These are phyloP conservation scores for Cercophora scortea DNA, from an alignment of 495 filamentous ascomycete genomes.

Conservation along the genomic window DNA sequence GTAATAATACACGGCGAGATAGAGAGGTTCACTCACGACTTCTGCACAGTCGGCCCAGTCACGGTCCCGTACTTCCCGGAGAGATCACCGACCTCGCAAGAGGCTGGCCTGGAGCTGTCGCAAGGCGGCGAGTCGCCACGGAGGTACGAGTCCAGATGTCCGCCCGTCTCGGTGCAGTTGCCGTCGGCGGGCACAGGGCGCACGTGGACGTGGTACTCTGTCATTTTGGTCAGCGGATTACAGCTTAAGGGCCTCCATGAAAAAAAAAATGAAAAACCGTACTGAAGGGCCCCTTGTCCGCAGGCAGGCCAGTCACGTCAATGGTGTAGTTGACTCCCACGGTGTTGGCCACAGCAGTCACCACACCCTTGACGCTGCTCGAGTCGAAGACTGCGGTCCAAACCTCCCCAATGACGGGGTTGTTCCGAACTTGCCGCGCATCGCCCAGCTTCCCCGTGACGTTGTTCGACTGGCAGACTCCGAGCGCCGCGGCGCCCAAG, in stretches of 20 bases:
- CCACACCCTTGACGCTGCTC: constrained; percentile 45
- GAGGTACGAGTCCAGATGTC: constrained; percentile 45
- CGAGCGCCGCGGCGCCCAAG: constrained; percentile 34
- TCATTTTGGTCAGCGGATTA: too few relatives aligned
- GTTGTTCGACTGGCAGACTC: constrained; percentile 27
- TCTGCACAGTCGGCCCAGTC: constrained; percentile 29
- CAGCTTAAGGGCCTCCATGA: background rate
- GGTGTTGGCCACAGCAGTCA: constrained; percentile 44
- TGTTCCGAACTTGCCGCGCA: constrained; percentile 49
- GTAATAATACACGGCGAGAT: background rate
- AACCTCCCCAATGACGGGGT: constrained; percentile 43
- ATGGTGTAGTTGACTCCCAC: constrained; percentile 57
- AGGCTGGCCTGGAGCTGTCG: constrained; percentile 49
- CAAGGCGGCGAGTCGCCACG: constrained; percentile 60
- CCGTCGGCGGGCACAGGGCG: constrained; percentile 60
- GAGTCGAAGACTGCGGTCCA: constrained; percentile 46
- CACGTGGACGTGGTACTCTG: constrained; percentile 76
- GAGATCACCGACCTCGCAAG: constrained; percentile 76
- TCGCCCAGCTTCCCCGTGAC: constrained; percentile 42
- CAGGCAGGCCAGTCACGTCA: constrained; percentile 54
- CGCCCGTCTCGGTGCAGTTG: constrained; percentile 63
- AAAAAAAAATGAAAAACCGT: constrained; percentile 23
- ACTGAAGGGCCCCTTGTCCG: constrained; percentile 60
- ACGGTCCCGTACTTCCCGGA: constrained; percentile 73
- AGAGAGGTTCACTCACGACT: constrained; percentile 14